Evolutionary conservation across 2,329 filamentous ascomycete species (phyloP).

Genomic region (Fusarium sp.): DNA sequence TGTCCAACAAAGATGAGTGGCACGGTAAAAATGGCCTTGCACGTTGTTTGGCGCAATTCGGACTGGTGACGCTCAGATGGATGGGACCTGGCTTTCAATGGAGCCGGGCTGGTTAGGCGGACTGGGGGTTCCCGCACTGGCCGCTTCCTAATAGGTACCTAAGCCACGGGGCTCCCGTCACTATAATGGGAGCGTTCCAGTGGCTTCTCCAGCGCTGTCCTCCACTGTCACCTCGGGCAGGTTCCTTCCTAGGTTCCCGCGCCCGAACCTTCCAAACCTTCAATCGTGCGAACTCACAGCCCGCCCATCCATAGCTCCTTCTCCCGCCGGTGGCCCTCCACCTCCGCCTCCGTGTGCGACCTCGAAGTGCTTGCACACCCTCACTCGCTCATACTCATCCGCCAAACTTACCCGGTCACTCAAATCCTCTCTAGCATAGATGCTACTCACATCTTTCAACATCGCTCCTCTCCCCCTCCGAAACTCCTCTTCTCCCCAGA

Average conservation of each 20-base stretch:
- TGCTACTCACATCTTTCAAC: conserved; percentile 5
- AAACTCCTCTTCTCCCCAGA: conserved; percentile 23
- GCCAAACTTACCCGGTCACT: conserved; percentile 15
- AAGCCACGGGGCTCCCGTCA: conserved; percentile 8
- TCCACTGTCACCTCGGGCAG: conserved; percentile 10
- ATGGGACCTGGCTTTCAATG: background rate
- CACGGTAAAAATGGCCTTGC: conserved; percentile 1
- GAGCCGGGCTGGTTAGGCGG: background rate
- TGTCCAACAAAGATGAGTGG: background rate
- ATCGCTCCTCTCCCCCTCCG: background rate
- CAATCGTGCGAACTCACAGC: conserved; percentile 27
- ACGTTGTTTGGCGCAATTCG: background rate
- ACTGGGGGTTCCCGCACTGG: background rate
- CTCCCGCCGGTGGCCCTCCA: conserved; percentile 17
- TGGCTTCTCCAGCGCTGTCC: conserved; percentile 6
- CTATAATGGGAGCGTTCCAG: conserved; percentile 6
- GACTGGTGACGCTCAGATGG: background rate
- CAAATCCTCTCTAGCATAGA: conserved; percentile 9
- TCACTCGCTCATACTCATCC: conserved; percentile 17
- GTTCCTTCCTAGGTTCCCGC: conserved; percentile 21
- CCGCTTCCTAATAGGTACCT: background rate
- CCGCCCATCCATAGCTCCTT: background rate
- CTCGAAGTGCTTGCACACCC: conserved; percentile 17
- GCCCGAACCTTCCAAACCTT: conserved; percentile 34
- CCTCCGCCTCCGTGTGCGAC: conserved; percentile 30